Conservation (phyloP, 805 yeast species). For the Peterozyma toletana region DNA sequence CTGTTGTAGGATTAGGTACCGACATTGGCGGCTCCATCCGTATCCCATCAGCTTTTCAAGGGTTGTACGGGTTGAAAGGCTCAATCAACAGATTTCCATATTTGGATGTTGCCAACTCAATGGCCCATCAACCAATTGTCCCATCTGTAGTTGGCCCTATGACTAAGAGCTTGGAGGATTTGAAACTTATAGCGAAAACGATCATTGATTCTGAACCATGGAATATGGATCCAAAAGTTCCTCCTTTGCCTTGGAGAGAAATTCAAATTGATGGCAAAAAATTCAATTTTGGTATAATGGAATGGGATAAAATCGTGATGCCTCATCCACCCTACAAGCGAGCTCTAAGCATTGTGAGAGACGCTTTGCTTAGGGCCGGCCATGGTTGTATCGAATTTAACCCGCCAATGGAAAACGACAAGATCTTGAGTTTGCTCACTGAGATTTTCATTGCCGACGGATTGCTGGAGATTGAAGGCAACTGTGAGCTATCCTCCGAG, state of each 20-base stretch:
- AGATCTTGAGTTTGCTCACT: conserved; percentile 18
- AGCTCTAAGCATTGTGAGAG: conserved; percentile 26
- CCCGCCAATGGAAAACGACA: conserved; percentile 19
- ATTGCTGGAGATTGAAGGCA: conserved; percentile 21
- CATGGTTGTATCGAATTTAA: conserved; percentile 44
- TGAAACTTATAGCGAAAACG: conserved; percentile 28
- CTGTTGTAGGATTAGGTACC: conserved; percentile 29
- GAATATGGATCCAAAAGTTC: conserved; percentile 39
- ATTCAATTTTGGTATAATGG: conserved; percentile 35
- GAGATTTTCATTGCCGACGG: conserved; percentile 28
- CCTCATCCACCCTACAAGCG: conserved; percentile 49
- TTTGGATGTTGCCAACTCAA: conserved; percentile 21
- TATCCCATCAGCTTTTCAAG: conserved; percentile 23
- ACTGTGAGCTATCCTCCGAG: conserved; percentile 22
- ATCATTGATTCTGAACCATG: conserved; percentile 36
- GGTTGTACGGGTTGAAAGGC: conserved; percentile 25
- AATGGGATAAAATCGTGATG: conserved; percentile 31
- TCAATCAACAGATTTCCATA: conserved; percentile 28
- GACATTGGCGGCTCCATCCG: conserved; percentile 33
- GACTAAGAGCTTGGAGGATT: conserved; percentile 20
- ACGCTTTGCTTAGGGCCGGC: conserved; percentile 29
- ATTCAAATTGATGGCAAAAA: conserved; percentile 12
- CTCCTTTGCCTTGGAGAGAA: conserved; percentile 45
- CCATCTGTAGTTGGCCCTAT: conserved; percentile 29
- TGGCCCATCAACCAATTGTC: conserved; percentile 22